These are phyloP conservation scores for Caryopteris hybrid DNA, from an alignment of 305 asterid genomes.

Conservation along the genomic window DNA sequence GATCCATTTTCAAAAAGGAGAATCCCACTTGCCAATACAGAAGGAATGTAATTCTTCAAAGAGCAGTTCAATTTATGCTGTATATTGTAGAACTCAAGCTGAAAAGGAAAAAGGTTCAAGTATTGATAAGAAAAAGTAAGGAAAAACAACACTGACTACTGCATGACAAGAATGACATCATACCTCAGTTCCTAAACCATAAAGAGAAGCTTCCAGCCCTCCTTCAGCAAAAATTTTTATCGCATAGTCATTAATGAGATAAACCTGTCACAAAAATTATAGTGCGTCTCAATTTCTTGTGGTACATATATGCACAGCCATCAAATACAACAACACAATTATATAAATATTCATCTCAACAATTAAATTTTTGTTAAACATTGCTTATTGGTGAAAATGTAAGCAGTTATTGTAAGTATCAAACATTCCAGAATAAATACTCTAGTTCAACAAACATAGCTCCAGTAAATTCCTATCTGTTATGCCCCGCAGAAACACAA, in stretches of 20 bases:
- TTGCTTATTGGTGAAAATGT: neutral
- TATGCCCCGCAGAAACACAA: neutral
- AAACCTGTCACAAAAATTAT: conserved; percentile 53
- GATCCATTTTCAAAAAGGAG: conserved; percentile 63
- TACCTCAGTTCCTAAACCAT: conserved; percentile 96
- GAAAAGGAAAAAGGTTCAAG: conserved; percentile 19
- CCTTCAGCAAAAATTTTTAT: conserved; percentile 83
- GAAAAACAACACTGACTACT: conserved; percentile 11
- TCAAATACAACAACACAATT: neutral
- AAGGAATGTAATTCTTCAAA: conserved; percentile 68
- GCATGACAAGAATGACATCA: conserved; percentile 13
- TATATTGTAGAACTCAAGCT: conserved; percentile 82
- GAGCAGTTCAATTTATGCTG: conserved; percentile 54
- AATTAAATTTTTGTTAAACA: neutral
- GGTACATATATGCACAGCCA: neutral
- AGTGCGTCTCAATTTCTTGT: conserved; percentile 13
- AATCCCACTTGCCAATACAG: conserved; percentile 80
- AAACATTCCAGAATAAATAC: neutral
- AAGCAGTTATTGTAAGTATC: conserved; percentile 2
- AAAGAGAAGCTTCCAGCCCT: conserved; percentile 79
- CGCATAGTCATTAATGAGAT: conserved; percentile 63
- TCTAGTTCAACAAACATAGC: neutral
- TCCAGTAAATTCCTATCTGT: conserved; percentile 5
- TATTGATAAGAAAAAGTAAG: conserved; percentile 8
- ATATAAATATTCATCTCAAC: neutral